Evolutionary conservation across 2,329 filamentous ascomycete genomes (phyloP).

Genomic region (Trichoderma cornu-damae): DNA sequence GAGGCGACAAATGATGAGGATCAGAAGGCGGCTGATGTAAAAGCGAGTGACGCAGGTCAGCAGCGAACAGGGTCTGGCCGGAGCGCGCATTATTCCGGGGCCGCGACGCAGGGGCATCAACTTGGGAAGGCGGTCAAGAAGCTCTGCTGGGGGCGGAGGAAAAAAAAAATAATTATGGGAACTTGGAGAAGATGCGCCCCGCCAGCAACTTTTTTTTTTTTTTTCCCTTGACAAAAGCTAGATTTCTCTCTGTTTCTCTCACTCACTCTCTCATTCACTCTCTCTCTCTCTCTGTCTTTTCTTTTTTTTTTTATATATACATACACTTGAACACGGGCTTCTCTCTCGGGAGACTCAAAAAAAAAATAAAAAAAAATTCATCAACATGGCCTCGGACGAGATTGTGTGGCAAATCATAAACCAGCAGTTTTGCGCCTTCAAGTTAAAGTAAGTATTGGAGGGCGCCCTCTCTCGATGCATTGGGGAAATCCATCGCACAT

Average conservation of each 20-base stretch:
- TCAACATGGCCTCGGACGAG: conserved; percentile 80
- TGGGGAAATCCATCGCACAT: background rate
- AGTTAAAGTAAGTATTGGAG: conserved; percentile 64
- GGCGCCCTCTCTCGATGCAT: background rate
- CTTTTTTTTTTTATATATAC: background rate
- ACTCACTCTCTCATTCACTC: background rate
- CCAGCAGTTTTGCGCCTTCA: conserved; percentile 91
- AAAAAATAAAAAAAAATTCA: too few species aligned
- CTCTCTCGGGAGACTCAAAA: background rate
- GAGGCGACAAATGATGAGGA: conserved; percentile 2
- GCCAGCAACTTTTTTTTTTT: conserved; percentile 22
- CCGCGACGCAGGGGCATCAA: conserved; percentile 13
- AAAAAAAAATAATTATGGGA: conserved; percentile 26
- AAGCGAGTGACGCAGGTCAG: conserved; percentile 17
- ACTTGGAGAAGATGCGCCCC: conserved; percentile 21
- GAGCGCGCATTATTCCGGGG: conserved; percentile 19
- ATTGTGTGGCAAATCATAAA: conserved; percentile 98
- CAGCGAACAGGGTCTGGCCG: background rate
- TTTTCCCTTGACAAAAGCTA: background rate
- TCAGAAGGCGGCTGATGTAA: conserved; percentile 8
- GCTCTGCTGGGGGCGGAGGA: background rate
- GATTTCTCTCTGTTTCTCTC: conserved; percentile 4
- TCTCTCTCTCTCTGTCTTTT: background rate
- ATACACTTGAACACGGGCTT: background rate
- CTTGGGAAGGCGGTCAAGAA: conserved; percentile 25